These are phyloP conservation scores for Plasmodium fragile DNA, from an alignment of 169 alveolate species.

Conservation along the genomic window DNA sequence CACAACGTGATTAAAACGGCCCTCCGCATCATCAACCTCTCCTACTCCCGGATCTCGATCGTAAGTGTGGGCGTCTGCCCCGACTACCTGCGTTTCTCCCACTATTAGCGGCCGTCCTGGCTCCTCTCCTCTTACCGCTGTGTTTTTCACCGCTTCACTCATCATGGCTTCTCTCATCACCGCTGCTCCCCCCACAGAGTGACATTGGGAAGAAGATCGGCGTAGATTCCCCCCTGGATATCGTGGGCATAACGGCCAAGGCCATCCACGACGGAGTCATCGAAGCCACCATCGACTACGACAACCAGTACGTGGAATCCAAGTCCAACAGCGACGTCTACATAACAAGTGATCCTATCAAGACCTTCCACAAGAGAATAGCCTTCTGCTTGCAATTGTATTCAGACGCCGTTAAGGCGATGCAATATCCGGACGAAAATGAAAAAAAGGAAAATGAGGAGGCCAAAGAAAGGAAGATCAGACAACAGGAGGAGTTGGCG, in stretches of 20 bases:
- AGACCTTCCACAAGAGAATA: conserved; percentile 93
- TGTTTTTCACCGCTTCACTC: no score
- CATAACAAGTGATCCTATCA: conserved; percentile 88
- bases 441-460: conserved; percentile 73
- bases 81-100: background rate
- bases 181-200: conserved; percentile 71
- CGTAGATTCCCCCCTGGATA: conserved; percentile 91
- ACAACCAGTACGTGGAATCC: conserved; percentile 86
- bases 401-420: conserved; percentile 93
- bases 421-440: conserved; percentile 80
- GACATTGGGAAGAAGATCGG: conserved; percentile 93
- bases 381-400: conserved; percentile 93
- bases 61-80: conserved; percentile 70
- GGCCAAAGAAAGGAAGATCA: conserved; percentile 55
- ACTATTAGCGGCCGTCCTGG: background rate
- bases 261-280: conserved; percentile 97
- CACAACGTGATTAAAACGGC: conserved; percentile 97
- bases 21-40: conserved; percentile 92
- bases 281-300: conserved; percentile 95
- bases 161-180: background rate
- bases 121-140: no score
- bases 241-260: conserved; percentile 94
- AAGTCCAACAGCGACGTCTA: conserved; percentile 78
- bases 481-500: conserved; percentile 75
- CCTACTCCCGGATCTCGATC: conserved; percentile 93